Base-by-base conservation (phyloP, 2,329 filamentous ascomycete genomes). In the Aspergillus sp. region DNA sequence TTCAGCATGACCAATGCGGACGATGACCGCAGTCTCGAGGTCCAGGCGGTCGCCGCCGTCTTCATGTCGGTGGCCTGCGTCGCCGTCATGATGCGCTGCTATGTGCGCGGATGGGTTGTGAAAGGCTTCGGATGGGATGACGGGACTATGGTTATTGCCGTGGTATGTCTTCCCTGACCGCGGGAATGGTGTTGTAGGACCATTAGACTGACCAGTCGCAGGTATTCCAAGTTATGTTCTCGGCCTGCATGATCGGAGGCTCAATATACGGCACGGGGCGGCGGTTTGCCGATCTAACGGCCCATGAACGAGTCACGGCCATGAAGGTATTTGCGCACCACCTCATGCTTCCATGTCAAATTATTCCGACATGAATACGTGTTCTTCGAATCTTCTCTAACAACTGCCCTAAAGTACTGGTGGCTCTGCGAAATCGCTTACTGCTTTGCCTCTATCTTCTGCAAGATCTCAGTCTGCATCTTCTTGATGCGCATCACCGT, bases 341-440 rank as follows among this genome's bases (percentile, higher is more conserved):
- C 26, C 26, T 29, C 26, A 29, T 29, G 26, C 26, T 29, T 22
- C 22, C 22, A 22, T 9, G 6, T 9, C 7, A 29, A 9, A 29
- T 7, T 2, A 29, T 29, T 29, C 9, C 26, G 26, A 9, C 26
- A 29, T 29, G 26, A 29, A 29, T 29, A 29, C 26, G 26, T 29
- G 26, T 29, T 29, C 26, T 2, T 29, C 26, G 26, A 29, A 29
- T 29, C 6, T 29, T 29, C 24, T 53, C 29, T 52, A 20, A 49
- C 54, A 22, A 20, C 16, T 24, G 12, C 2, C 55, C n/a, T 29
- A 29, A 12, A 70, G 65, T 73, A 67, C 56, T 84, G 81, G 81
- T 85, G 80, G 71, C 73, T 84, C 12, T 82, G 80, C 65, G 82
- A 84, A 60, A 69, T 82, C 14, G 78, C 81, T 54, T 85, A 85